Evolutionary conservation across 2,329 filamentous ascomycete genomes (phyloP), one percentile per base, ranked within the genome.

Genomic region (Chaetothyriales sp.): DNA sequence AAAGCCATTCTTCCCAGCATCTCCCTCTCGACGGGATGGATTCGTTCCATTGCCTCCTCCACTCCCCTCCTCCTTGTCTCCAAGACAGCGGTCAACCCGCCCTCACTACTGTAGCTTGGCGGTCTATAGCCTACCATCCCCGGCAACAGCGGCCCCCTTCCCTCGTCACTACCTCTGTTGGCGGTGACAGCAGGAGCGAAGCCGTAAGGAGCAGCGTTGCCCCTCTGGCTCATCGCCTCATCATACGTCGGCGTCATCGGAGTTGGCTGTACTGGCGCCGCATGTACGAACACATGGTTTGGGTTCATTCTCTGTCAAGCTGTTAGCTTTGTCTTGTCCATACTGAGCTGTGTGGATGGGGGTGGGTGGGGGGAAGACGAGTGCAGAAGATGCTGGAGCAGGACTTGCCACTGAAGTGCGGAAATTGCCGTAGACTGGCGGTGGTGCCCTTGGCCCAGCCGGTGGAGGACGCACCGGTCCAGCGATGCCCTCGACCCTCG

Each of bases 381-480:
- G 19, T 46, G 46, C 5, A 50, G 18, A 44, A 25, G 36, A n/a
- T 56, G 8, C n/a, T 44, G 8, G 39, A 20, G 22, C 1, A 44
- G 6, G 46, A 79, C 81, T 66, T 75, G 86, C 82, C 66, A 92
- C 85, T 61, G 83, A 90, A 65, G 82, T 81, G 49, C 86, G 75
- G 85, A 86, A 93, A 1, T 87, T 70, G 0, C 88, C 88, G 63
- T 95, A 95, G 1, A 86, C 86, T 0, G 89, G 88, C 3, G 89
- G 88, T 39, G 32, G 32, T 15, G 32, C 32, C 15, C 32, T 39
- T 39, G 12, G 32, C 32, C 32, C 32, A 39, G 32, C 32, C 15
- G 32, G n/a, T n/a, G n/a, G 22, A 25, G 22, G 32, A 39, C 32
- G 32, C 12, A 39, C 32, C 12, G 32, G 32, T 9, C 32, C 32